Base-by-base conservation (phyloP, 1,284 basidiomycete genomes). In the Ustanciosporium gigantosporum region DNA sequence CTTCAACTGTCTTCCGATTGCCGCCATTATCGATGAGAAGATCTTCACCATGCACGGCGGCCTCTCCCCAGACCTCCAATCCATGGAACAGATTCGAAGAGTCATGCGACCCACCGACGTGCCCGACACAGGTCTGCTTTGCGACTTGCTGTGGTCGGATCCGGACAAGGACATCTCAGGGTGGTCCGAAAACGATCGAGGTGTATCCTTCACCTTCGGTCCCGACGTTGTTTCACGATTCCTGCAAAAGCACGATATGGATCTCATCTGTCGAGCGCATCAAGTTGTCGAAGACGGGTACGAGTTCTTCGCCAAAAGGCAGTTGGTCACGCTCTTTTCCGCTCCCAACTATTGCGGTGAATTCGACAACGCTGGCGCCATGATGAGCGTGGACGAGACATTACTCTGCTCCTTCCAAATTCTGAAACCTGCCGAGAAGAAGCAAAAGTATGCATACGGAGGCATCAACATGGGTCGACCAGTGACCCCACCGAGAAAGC, bases 381-480 rank as follows among this genome's bases (percentile, higher is more conserved):
- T 98, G 94, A 98, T 98, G 95, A 93, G 90, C 76, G 95, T 98
- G 43, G 94, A 97, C 78, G 94, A 98, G 82, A 96, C 93, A 7
- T 80, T 98, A 66, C 81, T 98, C 61, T 98, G 94, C 81, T 96
- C 93, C 14, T 98, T 98, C 90, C 62, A 65, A 39, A 97, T 98
- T 69, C 83, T 98, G 77, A 98, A 98, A 82, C 94, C 94, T 36
- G 94, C 94, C 29, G 94, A 98, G 83, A 97, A 97, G 86, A 97
- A 97, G 82, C 85, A 88, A 56, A 92, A 91, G 81, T 91, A 79
- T 52, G 68, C 77, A 35, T 78, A 77, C 39, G 79, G 78, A 5
- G 79, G 78, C 11, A 77, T 76, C 53, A 76, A 78, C 46, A 74
- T 74, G 57, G 79, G 79, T 32, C 73, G 79, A 32, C 92, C 80